These are phyloP conservation scores for Ogataea populi-albae DNA, from an alignment of 805 yeast genomes.

Conservation along the genomic window DNA sequence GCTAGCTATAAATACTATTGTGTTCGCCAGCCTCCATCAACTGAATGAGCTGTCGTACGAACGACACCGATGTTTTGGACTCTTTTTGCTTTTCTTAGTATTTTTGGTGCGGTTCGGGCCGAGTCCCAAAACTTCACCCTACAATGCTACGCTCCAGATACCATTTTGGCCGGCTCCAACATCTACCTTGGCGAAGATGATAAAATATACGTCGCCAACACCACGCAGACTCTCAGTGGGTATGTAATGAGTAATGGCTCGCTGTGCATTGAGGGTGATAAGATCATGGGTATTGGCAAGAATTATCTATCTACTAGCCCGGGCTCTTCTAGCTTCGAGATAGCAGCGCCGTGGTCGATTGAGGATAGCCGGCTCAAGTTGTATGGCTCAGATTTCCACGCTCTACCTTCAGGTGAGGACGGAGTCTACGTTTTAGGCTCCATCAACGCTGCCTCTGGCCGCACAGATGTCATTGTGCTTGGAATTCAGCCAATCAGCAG, in stretches of 20 bases:
- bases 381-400: conserved; percentile 19
- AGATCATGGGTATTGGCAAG: background rate
- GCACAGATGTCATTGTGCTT: conserved; percentile 12
- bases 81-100: background rate
- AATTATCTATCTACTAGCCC: background rate
- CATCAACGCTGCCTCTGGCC: conserved; percentile 12
- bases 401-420: conserved; percentile 18
- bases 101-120: background rate
- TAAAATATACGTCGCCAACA: background rate
- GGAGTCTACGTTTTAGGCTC: conserved; percentile 17
- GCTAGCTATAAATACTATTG: too few species aligned
- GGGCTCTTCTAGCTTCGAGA: background rate
- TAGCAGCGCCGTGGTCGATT: conserved; percentile 13
- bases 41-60: too few species aligned
- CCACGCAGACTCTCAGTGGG: conserved; percentile 1
- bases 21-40: too few species aligned
- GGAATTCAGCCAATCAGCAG: conserved; percentile 13
- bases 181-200: background rate
- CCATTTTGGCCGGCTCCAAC: background rate
- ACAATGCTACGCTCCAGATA: conserved; percentile 1
- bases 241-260: background rate
- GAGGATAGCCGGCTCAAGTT: conserved; percentile 15
- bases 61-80: too few species aligned
- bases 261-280: background rate
- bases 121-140: conserved; percentile 1